Conservation (phyloP, 2,329 filamentous ascomycete genomes). For the Diaporthe vexans region DNA sequence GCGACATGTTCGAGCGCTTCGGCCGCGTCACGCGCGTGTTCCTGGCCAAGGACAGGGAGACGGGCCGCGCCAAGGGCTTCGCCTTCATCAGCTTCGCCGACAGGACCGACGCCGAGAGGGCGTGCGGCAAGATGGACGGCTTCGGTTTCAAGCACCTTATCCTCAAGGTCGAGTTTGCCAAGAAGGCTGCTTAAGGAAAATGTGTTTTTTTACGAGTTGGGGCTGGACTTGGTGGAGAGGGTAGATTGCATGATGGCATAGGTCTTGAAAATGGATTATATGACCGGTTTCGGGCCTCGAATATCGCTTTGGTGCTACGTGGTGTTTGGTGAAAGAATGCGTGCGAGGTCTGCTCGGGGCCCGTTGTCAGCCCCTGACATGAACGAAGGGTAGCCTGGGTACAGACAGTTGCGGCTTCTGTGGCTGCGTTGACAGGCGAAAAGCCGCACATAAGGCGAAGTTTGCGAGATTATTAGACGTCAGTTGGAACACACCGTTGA, state of each 20-base stretch:
- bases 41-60: slow-evolving; percentile 97
- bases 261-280: slow-evolving; percentile 6
- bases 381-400: neutral
- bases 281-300: slow-evolving; percentile 6
- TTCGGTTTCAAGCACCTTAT: slow-evolving; percentile 92
- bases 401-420: no score
- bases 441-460: no score
- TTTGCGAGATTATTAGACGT: neutral
- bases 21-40: slow-evolving; percentile 98
- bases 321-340: neutral
- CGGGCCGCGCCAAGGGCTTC: slow-evolving; percentile 96
- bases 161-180: slow-evolving; percentile 88
- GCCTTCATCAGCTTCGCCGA: slow-evolving; percentile 99
- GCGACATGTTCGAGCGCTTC: slow-evolving; percentile 98
- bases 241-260: slow-evolving; percentile 12
- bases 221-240: neutral
- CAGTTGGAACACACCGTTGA: neutral
- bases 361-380: no score
- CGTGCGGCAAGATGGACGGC: slow-evolving; percentile 98
- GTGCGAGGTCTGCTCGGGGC: no score
- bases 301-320: neutral
- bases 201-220: neutral
- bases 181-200: slow-evolving; percentile 68
- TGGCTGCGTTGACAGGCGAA: no score
- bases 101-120: slow-evolving; percentile 88